Percentiles rank a stretch among this genome's conserved stretches.
Conservation (phyloP, 768 basidiomycete species). For the Boletus vermiculosoides region DNA sequence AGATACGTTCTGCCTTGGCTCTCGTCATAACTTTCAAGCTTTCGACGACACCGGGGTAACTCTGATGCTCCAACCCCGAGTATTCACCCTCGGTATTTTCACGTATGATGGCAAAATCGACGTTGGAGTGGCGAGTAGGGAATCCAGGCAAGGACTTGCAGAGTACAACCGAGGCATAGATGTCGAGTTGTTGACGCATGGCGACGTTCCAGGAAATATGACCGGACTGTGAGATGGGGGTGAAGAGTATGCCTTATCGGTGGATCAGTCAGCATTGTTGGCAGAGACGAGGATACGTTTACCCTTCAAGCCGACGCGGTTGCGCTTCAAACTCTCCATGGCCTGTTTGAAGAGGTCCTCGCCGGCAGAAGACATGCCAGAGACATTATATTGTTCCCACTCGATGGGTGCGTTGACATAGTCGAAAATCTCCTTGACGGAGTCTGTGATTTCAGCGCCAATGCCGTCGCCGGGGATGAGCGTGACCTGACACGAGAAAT, state of each 20-base stretch:
- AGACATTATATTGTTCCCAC: constrained; percentile 98
- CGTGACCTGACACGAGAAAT: constrained; percentile 64
- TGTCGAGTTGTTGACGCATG: constrained; percentile 99
- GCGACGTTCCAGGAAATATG: constrained; percentile 99
- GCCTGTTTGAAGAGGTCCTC: constrained; percentile 96
- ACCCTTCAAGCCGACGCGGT: constrained; percentile 99
- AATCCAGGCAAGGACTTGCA: constrained; percentile 98
- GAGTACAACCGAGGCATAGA: constrained; percentile 96
- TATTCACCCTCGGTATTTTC: constrained; percentile 99
- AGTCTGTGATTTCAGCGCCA: constrained; percentile 95
- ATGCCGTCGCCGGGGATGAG: constrained; percentile 98
- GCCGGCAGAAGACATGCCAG: constrained; percentile 90
- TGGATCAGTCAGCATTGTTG: constrained; percentile 4
- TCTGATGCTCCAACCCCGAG: constrained; percentile 97
- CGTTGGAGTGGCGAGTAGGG: constrained; percentile 93
- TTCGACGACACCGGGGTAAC: constrained; percentile 98
- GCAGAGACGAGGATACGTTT: constrained; percentile 2
- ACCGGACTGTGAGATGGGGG: constrained; percentile 91
- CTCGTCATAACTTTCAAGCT: constrained; percentile 95
- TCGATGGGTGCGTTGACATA: constrained; percentile 97
- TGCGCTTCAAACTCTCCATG: constrained; percentile 96
- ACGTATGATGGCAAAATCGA: constrained; percentile 99
- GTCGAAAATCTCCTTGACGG: constrained; percentile 98
- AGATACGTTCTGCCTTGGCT: constrained; percentile 93
- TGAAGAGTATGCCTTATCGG: constrained; percentile 89